Conservation (phyloP, 169 alveolate species). For the Plasmodium coatneyi region DNA sequence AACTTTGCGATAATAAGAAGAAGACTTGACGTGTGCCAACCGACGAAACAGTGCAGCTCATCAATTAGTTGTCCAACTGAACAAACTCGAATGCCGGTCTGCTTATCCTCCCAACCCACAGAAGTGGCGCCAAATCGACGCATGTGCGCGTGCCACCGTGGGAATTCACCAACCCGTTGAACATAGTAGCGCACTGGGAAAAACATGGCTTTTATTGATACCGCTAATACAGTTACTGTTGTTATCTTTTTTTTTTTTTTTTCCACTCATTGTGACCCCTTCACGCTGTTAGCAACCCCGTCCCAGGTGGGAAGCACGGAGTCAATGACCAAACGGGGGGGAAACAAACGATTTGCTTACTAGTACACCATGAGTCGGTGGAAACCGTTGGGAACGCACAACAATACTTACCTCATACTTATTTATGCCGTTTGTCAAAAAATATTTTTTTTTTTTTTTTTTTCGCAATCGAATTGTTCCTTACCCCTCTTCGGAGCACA, state of each 20-base stretch:
- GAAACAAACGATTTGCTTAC: not conserved
- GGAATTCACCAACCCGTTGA: not conserved
- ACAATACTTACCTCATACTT: not conserved
- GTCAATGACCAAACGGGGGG: not conserved
- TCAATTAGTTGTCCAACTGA: not conserved
- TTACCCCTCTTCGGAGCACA: not conserved
- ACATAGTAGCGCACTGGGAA: not conserved
- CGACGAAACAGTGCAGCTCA: not conserved
- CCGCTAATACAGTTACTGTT: not conserved
- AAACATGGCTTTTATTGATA: not conserved
- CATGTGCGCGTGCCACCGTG: not conserved
- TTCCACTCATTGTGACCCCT: no score
- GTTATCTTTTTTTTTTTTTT: no score
- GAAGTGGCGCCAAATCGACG: not conserved
- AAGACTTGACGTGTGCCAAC: not conserved
- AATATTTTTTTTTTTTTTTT: not conserved
- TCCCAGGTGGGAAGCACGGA: not conserved
- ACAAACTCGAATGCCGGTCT: not conserved
- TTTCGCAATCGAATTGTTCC: not conserved
- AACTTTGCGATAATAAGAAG: slow-evolving; percentile 7
- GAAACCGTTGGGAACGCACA: not conserved
- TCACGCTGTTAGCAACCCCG: no score
- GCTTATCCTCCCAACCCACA: not conserved
- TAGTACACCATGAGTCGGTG: not conserved
- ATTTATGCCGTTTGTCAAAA: not conserved